Percentiles rank a stretch among this genome's conserved stretches.
phyloP scores from a whole-genome alignment of 306 rosid species.

The Clitoria ternatea region DNA sequence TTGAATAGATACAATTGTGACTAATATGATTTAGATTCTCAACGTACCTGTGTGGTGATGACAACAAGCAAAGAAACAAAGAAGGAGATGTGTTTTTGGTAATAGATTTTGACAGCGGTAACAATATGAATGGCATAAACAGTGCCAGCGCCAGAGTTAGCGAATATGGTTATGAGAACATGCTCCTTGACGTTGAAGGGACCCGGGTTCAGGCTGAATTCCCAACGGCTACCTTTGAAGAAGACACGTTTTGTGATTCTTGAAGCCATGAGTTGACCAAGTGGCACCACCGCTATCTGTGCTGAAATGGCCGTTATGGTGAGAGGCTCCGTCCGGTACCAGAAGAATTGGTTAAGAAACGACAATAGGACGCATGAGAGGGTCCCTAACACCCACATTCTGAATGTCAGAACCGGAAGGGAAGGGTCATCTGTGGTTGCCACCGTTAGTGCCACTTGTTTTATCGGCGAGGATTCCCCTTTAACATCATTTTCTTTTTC shows the following conservation, averaged over 20 bases:
- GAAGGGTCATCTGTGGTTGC: slow-evolving; percentile 63
- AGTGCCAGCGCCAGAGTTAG: slow-evolving; percentile 90
- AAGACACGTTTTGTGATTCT: slow-evolving; percentile 49
- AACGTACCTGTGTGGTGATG: slow-evolving; percentile 75
- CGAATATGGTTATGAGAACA: slow-evolving; percentile 88
- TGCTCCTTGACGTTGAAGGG: slow-evolving; percentile 93
- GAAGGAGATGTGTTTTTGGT: slow-evolving; percentile 50
- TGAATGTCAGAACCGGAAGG: slow-evolving; percentile 69
- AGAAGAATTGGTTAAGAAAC: slow-evolving; percentile 87
- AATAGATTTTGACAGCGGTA: slow-evolving; percentile 73
- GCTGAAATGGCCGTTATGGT: slow-evolving; percentile 84
- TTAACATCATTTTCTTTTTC: background rate
- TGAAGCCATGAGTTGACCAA: slow-evolving; percentile 83
- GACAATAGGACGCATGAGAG: slow-evolving; percentile 67
- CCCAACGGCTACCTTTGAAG: slow-evolving; percentile 53
- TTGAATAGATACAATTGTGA: background rate
- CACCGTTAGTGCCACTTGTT: slow-evolving; percentile 88
- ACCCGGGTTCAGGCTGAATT: slow-evolving; percentile 77
- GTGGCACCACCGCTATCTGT: slow-evolving; percentile 87
- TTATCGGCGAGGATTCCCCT: slow-evolving; percentile 60
- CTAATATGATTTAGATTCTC: too few relatives aligned
- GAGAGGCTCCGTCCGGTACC: slow-evolving; percentile 86
- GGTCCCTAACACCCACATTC: slow-evolving; percentile 89
- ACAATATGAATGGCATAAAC: slow-evolving; percentile 90
- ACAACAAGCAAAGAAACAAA: slow-evolving; percentile 66